A percentile compares a stretch with the other conserved stretches of the same genome.
These are phyloP conservation scores for Cyclostephanos tholiformis DNA, from an alignment of 108 stramenopile genomes.

Conservation along the genomic window DNA sequence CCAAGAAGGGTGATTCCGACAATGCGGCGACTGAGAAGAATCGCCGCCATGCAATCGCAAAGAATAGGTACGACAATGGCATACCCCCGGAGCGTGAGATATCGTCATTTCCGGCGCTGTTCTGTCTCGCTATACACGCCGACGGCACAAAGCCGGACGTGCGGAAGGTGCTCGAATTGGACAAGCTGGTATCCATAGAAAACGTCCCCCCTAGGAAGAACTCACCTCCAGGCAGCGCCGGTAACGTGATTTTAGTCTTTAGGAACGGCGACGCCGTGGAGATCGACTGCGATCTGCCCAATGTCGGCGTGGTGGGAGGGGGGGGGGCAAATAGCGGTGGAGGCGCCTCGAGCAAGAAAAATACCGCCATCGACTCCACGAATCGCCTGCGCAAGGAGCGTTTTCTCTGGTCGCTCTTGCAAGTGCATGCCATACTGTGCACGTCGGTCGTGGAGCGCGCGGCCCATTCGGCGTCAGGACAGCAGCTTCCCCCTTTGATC, in stretches of 20 bases:
- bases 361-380: slow-evolving; percentile 50
- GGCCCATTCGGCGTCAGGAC: slow-evolving; percentile 31
- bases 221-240: slow-evolving; percentile 47
- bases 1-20: too few relatives aligned
- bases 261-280: slow-evolving; percentile 79
- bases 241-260: slow-evolving; percentile 70
- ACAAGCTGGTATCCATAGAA: slow-evolving; percentile 79
- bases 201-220: slow-evolving; percentile 50
- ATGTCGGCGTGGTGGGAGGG: slow-evolving; percentile 35
- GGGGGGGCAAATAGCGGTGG: neutral
- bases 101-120: slow-evolving; percentile 81
- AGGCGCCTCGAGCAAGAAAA: slow-evolving; percentile 3
- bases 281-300: slow-evolving; percentile 69
- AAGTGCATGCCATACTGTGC: slow-evolving; percentile 87
- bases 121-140: slow-evolving; percentile 70
- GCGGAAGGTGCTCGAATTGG: slow-evolving; percentile 75
- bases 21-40: slow-evolving; percentile 13
- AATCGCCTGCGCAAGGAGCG: slow-evolving; percentile 73
- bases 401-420: slow-evolving; percentile 83
- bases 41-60: neutral
- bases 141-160: slow-evolving; percentile 87
- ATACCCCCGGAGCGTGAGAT: slow-evolving; percentile 56
- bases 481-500: slow-evolving; percentile 64
- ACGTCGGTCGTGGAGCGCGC: slow-evolving; percentile 79
- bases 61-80: slow-evolving; percentile 40